Percentiles rank a stretch among this genome's conserved stretches.
Evolutionary conservation across 805 yeast genomes (phyloP).

Genomic region (Saccharomycopsis sp.): DNA sequence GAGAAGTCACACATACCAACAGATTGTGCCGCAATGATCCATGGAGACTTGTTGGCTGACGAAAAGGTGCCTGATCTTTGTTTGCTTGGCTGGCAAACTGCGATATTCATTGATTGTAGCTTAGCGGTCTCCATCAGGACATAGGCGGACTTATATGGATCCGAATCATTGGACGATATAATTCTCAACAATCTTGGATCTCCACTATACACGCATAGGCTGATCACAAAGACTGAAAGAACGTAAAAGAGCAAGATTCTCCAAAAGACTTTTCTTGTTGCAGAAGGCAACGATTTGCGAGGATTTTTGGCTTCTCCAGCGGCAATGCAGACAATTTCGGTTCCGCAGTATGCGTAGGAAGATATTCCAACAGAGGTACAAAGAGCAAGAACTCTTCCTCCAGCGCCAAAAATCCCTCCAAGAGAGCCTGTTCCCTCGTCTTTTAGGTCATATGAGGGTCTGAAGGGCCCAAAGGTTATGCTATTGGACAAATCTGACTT

Average conservation of each 20-base stretch:
- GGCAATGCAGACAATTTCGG: constrained; percentile 76
- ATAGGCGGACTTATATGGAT: constrained; percentile 22
- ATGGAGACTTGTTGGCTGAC: constrained; percentile 45
- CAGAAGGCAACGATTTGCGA: constrained; percentile 66
- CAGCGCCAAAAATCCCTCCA: constrained; percentile 52
- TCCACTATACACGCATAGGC: constrained; percentile 68
- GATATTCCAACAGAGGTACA: constrained; percentile 56
- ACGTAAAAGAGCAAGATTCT: constrained; percentile 60
- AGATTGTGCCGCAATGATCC: constrained; percentile 50
- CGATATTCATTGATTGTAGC: constrained; percentile 4
- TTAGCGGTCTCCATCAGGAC: constrained; percentile 28
- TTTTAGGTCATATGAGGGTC: constrained; percentile 63
- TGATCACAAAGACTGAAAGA: constrained; percentile 59
- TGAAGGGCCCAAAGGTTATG: constrained; percentile 60
- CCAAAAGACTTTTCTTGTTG: constrained; percentile 70
- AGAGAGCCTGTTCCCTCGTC: constrained; percentile 51
- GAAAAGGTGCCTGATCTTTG: constrained; percentile 30
- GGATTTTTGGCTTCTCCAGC: constrained; percentile 86
- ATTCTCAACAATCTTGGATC: constrained; percentile 65
- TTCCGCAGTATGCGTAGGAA: constrained; percentile 73
- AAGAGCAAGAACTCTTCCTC: constrained; percentile 55
- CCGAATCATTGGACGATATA: constrained; percentile 22
- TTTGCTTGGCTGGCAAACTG: constrained; percentile 5
- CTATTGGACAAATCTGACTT: constrained; percentile 41
- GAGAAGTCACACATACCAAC: constrained; percentile 46